These are phyloP conservation scores for Noccaea caerulescens DNA, from an alignment of 345 rosid species.

Conservation along the genomic window DNA sequence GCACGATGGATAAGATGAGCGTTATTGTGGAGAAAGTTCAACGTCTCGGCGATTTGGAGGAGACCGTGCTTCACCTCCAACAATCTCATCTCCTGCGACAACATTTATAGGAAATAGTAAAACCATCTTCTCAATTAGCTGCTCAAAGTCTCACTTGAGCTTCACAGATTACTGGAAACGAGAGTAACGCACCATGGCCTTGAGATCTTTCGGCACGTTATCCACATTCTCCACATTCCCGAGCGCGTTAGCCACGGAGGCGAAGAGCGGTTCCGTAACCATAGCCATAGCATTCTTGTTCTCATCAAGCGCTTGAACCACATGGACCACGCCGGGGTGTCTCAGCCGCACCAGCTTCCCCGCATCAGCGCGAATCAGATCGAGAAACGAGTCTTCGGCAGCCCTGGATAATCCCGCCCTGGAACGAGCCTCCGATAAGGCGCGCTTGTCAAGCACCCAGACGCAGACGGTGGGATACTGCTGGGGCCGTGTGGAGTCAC, in stretches of 20 bases:
- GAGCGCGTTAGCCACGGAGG: conserved; percentile 82
- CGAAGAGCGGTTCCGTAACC: conserved; percentile 92
- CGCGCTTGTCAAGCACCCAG: conserved; percentile 89
- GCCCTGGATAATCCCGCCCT: conserved; percentile 81
- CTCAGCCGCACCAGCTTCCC: conserved; percentile 76
- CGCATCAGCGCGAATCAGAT: conserved; percentile 80
- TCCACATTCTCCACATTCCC: conserved; percentile 72
- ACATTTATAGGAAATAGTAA: conserved; percentile 1
- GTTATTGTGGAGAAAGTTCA: conserved; percentile 89
- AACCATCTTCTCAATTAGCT: too few species aligned
- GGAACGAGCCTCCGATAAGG: conserved; percentile 70
- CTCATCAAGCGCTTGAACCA: conserved; percentile 98
- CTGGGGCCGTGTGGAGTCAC: conserved; percentile 71
- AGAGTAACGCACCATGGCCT: conserved; percentile 62
- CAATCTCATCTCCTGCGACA: conserved; percentile 84
- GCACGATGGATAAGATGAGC: conserved; percentile 87
- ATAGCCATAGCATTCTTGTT: conserved; percentile 90
- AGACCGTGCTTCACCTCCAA: conserved; percentile 96
- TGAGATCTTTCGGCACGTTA: conserved; percentile 79
- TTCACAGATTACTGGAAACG: neutral
- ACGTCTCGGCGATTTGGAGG: conserved; percentile 84
- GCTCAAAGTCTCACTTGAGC: neutral
- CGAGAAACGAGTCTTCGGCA: conserved; percentile 79
- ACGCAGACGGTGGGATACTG: conserved; percentile 92
- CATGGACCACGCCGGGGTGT: conserved; percentile 94